Evolutionary conservation across 192 early-diverging fungal genomes (phyloP), one percentile per base, ranked within the genome.

Genomic region (Coemansia sp.): DNA sequence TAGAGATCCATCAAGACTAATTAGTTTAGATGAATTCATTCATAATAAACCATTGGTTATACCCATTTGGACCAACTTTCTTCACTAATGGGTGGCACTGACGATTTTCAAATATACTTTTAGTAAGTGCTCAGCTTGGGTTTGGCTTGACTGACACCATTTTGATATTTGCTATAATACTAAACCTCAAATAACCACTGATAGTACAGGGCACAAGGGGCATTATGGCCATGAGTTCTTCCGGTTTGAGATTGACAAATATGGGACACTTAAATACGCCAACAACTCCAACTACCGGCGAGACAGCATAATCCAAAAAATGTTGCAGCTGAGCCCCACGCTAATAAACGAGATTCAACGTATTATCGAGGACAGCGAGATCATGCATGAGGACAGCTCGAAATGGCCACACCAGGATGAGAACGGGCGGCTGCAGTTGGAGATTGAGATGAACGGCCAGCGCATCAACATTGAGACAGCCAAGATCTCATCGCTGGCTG

Each of bases 231-330:
- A 99, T 82, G 97, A 99, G 87, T 99, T 98, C 76, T 86, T 99
- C 37, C 94, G 97, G 73, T 99, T 98, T 69, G 97, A 99, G 80
- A 88, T 98, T 59, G 81, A 89, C 62, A 83, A 86, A 9, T 88
- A 93, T 49, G 94, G 94, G 45, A 84, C 87, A 37, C 92, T 96
- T 51, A 87, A 93, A 57, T 99, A 99, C 78, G 93, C 95, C 53
- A 99, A 99, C 84, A 92, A 96, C 83, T 96, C 94, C 22, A 95
- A 95, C 71, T 99, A 99, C 82, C 90, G 96, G 66, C 93, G 96
- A 64, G 97, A 98, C 75, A 90, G 89, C 35, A 85, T 99, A 78
- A 98, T 99, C 73, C 85, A 88, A 64, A 99, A 99, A 75, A 87
- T 93, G 69, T 89, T 95, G 68, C 86, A 84, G 26, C 86, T 96